Evolutionary conservation across 352 stramenopile genomes (phyloP).

Genomic region (Globisporangium megalacanthum): DNA sequence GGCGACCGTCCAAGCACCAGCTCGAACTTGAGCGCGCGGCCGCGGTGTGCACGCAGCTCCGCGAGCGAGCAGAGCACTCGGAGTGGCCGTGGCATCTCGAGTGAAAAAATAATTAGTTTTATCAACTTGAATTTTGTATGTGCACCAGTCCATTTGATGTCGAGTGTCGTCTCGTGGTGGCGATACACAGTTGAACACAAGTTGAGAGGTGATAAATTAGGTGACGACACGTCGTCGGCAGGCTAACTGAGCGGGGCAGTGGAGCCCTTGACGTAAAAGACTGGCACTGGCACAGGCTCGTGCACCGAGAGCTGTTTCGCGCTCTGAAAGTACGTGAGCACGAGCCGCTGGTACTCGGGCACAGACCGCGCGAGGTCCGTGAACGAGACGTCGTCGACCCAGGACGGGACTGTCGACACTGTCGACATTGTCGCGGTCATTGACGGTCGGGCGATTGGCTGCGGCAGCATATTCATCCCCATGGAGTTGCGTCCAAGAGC

Average conservation of each 20-base stretch:
- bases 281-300: constrained; percentile 52
- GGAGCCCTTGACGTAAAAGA: constrained; percentile 40
- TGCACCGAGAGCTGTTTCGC: constrained; percentile 53
- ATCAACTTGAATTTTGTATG: too few relatives aligned
- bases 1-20: too few relatives aligned
- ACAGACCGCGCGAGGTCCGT: constrained; percentile 40
- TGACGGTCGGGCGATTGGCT: too few relatives aligned
- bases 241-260: constrained; percentile 5
- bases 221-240: not conserved
- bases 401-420: too few relatives aligned
- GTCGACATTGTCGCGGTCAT: too few relatives aligned
- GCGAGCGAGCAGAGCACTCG: constrained; percentile 57
- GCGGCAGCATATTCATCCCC: too few relatives aligned
- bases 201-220: constrained; percentile 11
- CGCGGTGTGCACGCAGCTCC: constrained; percentile 31
- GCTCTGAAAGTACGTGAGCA: constrained; percentile 58
- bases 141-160: too few relatives aligned
- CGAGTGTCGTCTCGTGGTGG: too few relatives aligned
- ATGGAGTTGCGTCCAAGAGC: too few relatives aligned
- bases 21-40: constrained; percentile 58
- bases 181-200: too few relatives aligned
- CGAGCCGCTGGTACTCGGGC: constrained; percentile 59
- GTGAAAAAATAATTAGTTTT: not conserved
- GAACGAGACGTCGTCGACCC: constrained; percentile 27
- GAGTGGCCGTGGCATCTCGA: not conserved